Conservation (phyloP, 2,329 filamentous ascomycete species). For the Colletotrichum filicis region DNA sequence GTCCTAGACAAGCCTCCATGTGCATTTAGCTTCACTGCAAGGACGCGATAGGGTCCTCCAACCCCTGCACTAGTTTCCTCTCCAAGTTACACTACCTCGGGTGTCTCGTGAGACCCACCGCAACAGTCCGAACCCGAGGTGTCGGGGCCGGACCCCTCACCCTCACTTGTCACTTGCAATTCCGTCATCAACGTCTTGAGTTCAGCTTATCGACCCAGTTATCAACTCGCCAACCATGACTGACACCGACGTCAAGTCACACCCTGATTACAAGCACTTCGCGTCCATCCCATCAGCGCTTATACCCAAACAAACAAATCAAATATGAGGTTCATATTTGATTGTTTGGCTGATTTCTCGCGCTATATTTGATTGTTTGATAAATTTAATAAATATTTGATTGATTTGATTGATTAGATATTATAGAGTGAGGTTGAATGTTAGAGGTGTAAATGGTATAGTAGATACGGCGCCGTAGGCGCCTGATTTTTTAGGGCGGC, state of each 20-base stretch:
- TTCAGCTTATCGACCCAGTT: background rate
- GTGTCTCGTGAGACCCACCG: background rate
- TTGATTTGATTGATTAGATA: no score
- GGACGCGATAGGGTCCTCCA: background rate
- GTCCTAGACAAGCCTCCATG: background rate
- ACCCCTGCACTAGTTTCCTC: background rate
- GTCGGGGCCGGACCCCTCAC: background rate
- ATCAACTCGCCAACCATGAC: constrained; percentile 7
- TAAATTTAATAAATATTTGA: no score
- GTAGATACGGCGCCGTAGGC: no score
- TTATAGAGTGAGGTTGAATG: no score
- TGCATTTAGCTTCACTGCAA: background rate
- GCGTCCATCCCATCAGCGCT: constrained; percentile 48
- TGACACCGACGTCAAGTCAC: background rate
- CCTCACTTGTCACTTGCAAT: background rate
- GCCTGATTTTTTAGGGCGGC: no score
- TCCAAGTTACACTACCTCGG: background rate
- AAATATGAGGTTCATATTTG: no score
- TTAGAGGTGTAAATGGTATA: no score
- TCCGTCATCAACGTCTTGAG: background rate
- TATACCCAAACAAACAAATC: no score
- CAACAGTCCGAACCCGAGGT: background rate
- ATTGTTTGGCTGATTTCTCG: no score
- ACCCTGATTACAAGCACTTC: constrained; percentile 43
- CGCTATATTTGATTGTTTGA: no score